These are phyloP conservation scores for Rhodosporidiobolus odoratus DNA, from an alignment of 768 basidiomycete species.

Conservation along the genomic window DNA sequence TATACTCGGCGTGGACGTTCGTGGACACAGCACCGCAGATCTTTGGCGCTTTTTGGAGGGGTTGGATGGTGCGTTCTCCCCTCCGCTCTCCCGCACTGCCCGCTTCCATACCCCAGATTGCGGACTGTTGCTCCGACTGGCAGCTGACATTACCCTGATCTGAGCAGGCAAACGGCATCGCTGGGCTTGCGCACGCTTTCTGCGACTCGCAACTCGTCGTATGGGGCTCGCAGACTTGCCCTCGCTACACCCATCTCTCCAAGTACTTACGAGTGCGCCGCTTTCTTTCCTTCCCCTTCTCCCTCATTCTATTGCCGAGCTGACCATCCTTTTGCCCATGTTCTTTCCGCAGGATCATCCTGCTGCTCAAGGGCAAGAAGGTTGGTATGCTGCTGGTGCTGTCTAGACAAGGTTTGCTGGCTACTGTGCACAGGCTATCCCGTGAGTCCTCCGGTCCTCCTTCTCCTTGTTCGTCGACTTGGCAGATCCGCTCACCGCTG, in stretches of 20 bases:
- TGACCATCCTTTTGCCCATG: not conserved
- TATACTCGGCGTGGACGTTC: slow-evolving; percentile 42
- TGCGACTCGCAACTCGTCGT: slow-evolving; percentile 30
- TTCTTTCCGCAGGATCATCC: slow-evolving; percentile 24
- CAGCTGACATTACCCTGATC: not conserved
- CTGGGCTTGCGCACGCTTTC: slow-evolving; percentile 25
- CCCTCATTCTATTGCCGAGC: not conserved
- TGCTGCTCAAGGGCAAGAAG: slow-evolving; percentile 43
- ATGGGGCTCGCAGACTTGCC: slow-evolving; percentile 21
- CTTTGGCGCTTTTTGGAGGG: slow-evolving; percentile 26
- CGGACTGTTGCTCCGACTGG: too few relatives aligned
- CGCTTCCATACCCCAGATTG: not conserved
- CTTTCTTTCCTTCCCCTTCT: not conserved
- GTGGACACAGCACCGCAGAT: slow-evolving; percentile 29
- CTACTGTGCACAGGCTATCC: slow-evolving; percentile 27
- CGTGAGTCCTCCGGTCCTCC: slow-evolving; percentile 32
- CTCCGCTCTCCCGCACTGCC: not conserved
- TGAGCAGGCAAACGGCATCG: not conserved
- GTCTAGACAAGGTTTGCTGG: slow-evolving; percentile 39
- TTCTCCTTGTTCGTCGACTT: not conserved
- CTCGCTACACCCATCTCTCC: slow-evolving; percentile 30
- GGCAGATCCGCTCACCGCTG: not conserved
- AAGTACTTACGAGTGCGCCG: slow-evolving; percentile 34
- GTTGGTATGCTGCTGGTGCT: slow-evolving; percentile 40
- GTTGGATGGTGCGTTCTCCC: slow-evolving; percentile 8